phyloP scores from a whole-genome alignment of 768 basidiomycete genomes.

The Stropharia rugosoannulata region DNA sequence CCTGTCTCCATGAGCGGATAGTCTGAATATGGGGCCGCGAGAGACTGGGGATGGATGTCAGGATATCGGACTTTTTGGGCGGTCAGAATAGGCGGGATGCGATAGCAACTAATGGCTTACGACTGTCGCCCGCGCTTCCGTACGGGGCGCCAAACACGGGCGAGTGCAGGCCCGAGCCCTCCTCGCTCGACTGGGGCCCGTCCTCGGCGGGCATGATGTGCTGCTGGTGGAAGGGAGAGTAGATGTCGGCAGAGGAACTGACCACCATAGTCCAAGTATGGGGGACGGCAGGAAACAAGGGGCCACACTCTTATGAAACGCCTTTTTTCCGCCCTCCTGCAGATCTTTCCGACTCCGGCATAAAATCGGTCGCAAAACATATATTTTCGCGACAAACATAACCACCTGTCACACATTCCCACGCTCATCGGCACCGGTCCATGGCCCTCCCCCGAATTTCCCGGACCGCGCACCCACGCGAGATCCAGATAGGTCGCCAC shows the following conservation, averaged over 20 bases:
- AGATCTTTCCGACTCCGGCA: constrained; percentile 1
- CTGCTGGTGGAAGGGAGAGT: constrained; percentile 50
- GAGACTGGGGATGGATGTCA: too few species aligned
- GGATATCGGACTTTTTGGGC: constrained; percentile 17
- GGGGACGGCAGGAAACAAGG: constrained; percentile 23
- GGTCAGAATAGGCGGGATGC: constrained; percentile 42
- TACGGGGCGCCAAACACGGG: constrained; percentile 58
- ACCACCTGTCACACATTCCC: constrained; percentile 19
- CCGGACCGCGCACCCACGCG: neutral
- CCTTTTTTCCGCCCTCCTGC: constrained; percentile 16
- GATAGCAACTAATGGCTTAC: constrained; percentile 51
- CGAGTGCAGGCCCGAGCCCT: constrained; percentile 74
- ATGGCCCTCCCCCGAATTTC: constrained; percentile 29
- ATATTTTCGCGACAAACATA: neutral
- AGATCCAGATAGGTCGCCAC: neutral
- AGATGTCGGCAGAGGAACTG: constrained; percentile 52
- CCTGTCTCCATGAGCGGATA: neutral
- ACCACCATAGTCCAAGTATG: constrained; percentile 59
- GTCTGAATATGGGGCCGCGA: too few species aligned
- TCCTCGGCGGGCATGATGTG: constrained; percentile 51
- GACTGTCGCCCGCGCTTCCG: constrained; percentile 48
- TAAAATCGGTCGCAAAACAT: constrained; percentile 1
- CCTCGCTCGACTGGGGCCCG: constrained; percentile 70
- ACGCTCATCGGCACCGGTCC: constrained; percentile 26
- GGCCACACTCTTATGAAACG: constrained; percentile 28